Evolutionary conservation across 2,329 filamentous ascomycete genomes (phyloP).

Genomic region (Cladosporium oxysporum): DNA sequence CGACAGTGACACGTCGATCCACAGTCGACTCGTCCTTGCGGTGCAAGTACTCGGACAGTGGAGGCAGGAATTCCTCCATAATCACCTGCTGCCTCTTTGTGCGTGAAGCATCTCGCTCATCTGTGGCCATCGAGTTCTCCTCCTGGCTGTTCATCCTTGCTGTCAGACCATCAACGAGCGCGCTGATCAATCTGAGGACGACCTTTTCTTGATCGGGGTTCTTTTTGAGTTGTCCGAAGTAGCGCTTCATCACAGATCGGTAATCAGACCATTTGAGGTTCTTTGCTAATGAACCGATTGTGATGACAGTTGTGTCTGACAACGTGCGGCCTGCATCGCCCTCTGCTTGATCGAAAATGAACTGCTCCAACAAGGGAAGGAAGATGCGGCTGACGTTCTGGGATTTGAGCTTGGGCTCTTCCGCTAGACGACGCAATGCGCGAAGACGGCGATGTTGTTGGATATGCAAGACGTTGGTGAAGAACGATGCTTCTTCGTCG

Average conservation of each 20-base stretch:
- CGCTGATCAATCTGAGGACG: conserved; percentile 77
- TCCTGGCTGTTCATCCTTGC: conserved; percentile 46
- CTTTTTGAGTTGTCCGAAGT: conserved; percentile 76
- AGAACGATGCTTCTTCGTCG: conserved; percentile 84
- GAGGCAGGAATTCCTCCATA: conserved; percentile 72
- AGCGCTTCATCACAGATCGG: conserved; percentile 78
- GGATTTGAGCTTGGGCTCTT: conserved; percentile 70
- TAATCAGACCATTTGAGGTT: conserved; percentile 91
- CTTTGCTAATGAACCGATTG: conserved; percentile 72
- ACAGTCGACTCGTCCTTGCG: conserved; percentile 94
- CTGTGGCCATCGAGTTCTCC: conserved; percentile 18
- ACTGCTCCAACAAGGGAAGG: conserved; percentile 89
- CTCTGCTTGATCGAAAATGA: conserved; percentile 80
- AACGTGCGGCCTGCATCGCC: conserved; percentile 79
- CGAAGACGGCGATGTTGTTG: conserved; percentile 83
- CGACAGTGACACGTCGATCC: conserved; percentile 86
- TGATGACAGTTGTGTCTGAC: conserved; percentile 79
- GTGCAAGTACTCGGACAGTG: conserved; percentile 81
- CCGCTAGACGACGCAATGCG: conserved; percentile 74
- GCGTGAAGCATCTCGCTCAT: conserved; percentile 17
- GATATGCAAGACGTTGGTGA: conserved; percentile 88
- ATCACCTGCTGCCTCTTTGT: conserved; percentile 45
- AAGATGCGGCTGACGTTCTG: conserved; percentile 84
- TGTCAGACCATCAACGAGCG: conserved; percentile 72
- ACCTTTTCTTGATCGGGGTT: conserved; percentile 85